phyloP scores from a whole-genome alignment of 805 yeast genomes.

The Clavispora asparagi region DNA sequence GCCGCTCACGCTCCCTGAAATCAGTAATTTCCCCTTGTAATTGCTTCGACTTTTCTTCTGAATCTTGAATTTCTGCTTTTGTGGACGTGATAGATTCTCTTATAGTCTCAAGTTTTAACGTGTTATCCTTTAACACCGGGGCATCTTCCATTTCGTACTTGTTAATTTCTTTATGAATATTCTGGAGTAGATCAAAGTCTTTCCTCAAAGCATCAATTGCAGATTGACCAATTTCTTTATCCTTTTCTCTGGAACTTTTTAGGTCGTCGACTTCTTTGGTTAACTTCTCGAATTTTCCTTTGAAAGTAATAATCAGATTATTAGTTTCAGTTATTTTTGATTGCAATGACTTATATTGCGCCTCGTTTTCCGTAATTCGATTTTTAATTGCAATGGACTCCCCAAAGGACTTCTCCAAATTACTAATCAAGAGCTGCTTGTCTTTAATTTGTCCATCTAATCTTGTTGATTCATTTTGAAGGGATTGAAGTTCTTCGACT shows the following conservation, averaged over 20 bases:
- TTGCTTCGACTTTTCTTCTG: slow-evolving; percentile 20
- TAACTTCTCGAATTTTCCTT: slow-evolving; percentile 1
- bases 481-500: slow-evolving; percentile 39
- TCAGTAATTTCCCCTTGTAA: slow-evolving; percentile 46
- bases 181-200: background rate
- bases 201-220: background rate
- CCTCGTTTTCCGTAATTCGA: slow-evolving; percentile 31
- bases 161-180: slow-evolving; percentile 6
- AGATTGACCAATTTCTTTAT: background rate
- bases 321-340: slow-evolving; percentile 4
- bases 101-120: background rate
- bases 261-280: slow-evolving; percentile 4
- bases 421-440: slow-evolving; percentile 45
- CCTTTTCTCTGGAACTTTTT: background rate
- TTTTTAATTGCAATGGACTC: slow-evolving; percentile 41
- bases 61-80: slow-evolving; percentile 10
- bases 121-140: slow-evolving; percentile 20
- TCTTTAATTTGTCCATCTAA: slow-evolving; percentile 52
- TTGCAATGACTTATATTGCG: slow-evolving; percentile 14
- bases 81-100: slow-evolving; percentile 6
- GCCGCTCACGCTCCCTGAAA: slow-evolving; percentile 56
- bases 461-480: slow-evolving; percentile 38
- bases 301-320: slow-evolving; percentile 2
- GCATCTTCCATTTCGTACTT: slow-evolving; percentile 19
- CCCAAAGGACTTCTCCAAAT: slow-evolving; percentile 45